Evolutionary conservation across 768 basidiomycete genomes (phyloP), one percentile per base, ranked within the genome.

Genomic region (Lentinula sp.): DNA sequence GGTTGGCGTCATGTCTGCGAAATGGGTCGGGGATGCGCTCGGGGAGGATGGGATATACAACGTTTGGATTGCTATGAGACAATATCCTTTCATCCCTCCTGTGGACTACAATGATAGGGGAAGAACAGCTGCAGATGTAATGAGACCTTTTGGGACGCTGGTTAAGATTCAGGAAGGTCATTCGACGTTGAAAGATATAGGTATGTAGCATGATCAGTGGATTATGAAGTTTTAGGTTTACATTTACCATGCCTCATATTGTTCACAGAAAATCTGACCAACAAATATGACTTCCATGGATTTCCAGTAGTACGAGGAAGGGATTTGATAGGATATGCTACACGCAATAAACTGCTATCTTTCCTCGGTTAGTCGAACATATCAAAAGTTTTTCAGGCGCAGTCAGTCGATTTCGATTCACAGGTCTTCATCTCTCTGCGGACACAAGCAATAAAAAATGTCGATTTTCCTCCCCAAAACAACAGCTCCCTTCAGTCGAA

Each of bases 11-110:
- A 88, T 89, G 84, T 81, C 83, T 18, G 78, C 87, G 7, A 90
- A 90, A 74, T 89, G 85, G 84, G 84, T 89, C 9, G 88, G 84
- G 6, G 88, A 90, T 66, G 87, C 86, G 11, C 76, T 87, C 59
- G 84, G 83, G 3, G 81, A 80, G 62, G 86, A 87, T 63, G 87
- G 87, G 15, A 88, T 88, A 50, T 90, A 89, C 67, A 71, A 84
- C 32, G 81, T 81, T 16, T 89, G 88, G 88, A 89, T 89, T 59
- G 82, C 86, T 9, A 80, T 89, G 79, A 78, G 81, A 60, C 78
- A 79, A 35, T 89, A 89, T 66, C 85, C 88, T 2, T 89, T 87
- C 86, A 77, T 90, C 4, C 81, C 87, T 11, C 80, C 83, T 18
- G 74, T 80, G 28, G 83, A 87, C 63, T 86, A 85, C 70, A 81